A percentile compares a stretch with the other conserved stretches of the same genome.
Conservation (phyloP, 192 early-diverging fungal genomes). For the Kappamyces sp. region DNA sequence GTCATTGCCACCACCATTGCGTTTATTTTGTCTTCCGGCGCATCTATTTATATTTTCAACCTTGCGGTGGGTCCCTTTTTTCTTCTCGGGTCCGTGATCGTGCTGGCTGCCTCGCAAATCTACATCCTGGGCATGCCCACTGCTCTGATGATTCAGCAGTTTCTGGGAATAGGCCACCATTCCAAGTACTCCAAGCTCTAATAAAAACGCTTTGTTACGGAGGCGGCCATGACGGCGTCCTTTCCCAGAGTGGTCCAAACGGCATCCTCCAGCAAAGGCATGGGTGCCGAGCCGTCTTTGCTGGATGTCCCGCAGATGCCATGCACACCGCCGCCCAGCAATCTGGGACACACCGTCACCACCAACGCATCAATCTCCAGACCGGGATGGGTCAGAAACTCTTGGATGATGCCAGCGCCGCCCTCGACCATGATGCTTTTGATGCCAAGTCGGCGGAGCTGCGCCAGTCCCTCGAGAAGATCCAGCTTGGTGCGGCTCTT, state of each 20-base stretch:
- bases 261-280: neutral
- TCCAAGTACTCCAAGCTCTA: too few species aligned
- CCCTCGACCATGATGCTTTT: conserved; percentile 82
- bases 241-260: neutral
- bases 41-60: neutral
- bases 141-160: too few species aligned
- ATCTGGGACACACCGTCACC: conserved; percentile 67
- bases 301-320: conserved; percentile 21
- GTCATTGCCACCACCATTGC: conserved; percentile 85
- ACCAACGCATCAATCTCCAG: conserved; percentile 44
- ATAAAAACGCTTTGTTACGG: too few species aligned
- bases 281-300: neutral
- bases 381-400: conserved; percentile 41
- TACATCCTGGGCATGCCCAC: neutral
- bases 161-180: too few species aligned
- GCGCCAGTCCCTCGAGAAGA: conserved; percentile 12
- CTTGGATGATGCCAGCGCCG: conserved; percentile 67
- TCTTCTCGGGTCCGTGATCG: neutral
- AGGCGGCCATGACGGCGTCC: neutral
- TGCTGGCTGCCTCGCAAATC: neutral
- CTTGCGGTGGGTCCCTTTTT: neutral
- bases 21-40: conserved; percentile 60
- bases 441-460: conserved; percentile 32
- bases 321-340: conserved; percentile 58
- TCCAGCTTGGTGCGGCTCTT: neutral